Conservation (phyloP, 1,139 yeast species). For the Magnusiomyces clavatus region DNA sequence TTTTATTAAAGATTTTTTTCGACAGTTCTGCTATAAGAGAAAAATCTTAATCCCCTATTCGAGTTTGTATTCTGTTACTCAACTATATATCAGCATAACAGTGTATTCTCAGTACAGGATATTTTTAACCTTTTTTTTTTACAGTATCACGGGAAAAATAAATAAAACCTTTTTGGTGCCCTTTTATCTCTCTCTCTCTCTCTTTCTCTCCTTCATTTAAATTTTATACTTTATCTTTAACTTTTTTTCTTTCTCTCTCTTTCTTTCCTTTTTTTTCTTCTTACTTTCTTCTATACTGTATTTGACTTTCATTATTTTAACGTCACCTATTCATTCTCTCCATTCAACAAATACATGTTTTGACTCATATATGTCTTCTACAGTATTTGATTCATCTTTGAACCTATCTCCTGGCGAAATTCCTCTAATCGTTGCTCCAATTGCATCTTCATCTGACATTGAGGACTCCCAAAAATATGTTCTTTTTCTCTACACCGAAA, state of each 20-base stretch:
- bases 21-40: no score
- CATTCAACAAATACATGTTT: background rate
- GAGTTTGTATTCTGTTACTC: no score
- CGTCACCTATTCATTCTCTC: background rate
- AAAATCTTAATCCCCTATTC: no score
- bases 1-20: no score
- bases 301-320: background rate
- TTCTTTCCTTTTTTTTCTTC: background rate
- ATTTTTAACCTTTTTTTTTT: no score
- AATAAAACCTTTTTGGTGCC: no score
- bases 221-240: background rate
- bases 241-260: background rate
- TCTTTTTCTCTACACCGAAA: conserved; percentile 9
- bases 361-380: background rate
- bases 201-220: no score
- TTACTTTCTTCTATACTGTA: background rate
- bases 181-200: no score
- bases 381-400: background rate
- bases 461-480: background rate
- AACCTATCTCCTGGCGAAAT: background rate
- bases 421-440: conserved; percentile 1
- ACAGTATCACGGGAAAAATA: no score
- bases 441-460: background rate
- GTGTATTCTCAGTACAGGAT: no score
- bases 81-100: no score